Evolutionary conservation across 2,329 filamentous ascomycete genomes (phyloP), one percentile per base, ranked within the genome.

Genomic region (Sphaerulina populicola): DNA sequence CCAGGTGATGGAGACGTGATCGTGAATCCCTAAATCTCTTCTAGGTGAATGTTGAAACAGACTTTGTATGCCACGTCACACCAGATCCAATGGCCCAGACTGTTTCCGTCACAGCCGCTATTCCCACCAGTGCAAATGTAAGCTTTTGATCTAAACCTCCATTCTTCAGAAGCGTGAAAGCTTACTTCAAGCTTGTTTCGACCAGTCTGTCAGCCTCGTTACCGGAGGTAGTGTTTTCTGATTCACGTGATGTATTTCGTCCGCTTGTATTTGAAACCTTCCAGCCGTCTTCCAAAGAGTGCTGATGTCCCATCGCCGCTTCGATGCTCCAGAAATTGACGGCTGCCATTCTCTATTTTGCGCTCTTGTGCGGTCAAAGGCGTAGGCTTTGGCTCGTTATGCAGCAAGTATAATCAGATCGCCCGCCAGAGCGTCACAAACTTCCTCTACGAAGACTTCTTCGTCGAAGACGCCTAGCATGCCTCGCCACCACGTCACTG

Each of bases 401-500:
- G 15, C 39, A 23, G 39, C 39, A 23, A 49, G n/a, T 27, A 18
- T 12, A 2, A n/a, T 36, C 18, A 49, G 30, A 11, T 36, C 31
- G 0, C 6, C 18, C 8, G 47, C 36, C 1, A 59, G 12, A 42
- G 52, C 51, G 15, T 54, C 50, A 49, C 53, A 59, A 10, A 65
- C 52, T 7, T 51, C 52, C 11, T 54, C 44, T 21, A 61, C 58
- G 35, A 66, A 66, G 0, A 2, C 52, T 18, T 66, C 62, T 31
- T 68, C 68, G 12, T 66, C 60, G 5, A 61, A 44, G 1, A 74
- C 46, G 4, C 64, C 71, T 49, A 75, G 58, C 39, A 70, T 70
- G 0, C 72, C 72, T 15, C 55, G 53, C 55, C 71, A 69, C 74
- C 74, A 76, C 6, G 66, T 71, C 10, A 71, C 56, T 1, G 66